Evolutionary conservation across 2,329 filamentous ascomycete species (phyloP).

Genomic region (Trichoderma harzianum): DNA sequence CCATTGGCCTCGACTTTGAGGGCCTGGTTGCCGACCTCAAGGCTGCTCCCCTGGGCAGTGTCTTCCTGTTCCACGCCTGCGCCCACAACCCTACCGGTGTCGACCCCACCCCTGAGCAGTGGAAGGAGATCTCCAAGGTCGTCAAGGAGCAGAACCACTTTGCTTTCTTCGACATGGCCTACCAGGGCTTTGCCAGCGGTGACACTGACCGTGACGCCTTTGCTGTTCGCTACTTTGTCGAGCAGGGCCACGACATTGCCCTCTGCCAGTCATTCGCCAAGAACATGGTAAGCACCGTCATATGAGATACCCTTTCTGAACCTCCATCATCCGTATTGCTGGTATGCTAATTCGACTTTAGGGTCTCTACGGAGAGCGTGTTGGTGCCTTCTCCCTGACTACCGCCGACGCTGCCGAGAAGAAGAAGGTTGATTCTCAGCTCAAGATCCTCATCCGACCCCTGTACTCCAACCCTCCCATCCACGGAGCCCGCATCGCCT

Average conservation of each 20-base stretch:
- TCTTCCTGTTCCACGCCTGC: conserved; percentile 93
- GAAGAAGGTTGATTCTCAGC: conserved; percentile 92
- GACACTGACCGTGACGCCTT: conserved; percentile 91
- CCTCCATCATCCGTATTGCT: fast-evolving
- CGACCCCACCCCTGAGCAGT: conserved; percentile 88
- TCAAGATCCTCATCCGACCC: conserved; percentile 97
- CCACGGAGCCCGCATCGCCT: conserved; percentile 91
- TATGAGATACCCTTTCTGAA: neutral
- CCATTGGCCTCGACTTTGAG: conserved; percentile 95
- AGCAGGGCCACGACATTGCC: conserved; percentile 83
- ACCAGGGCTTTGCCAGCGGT: conserved; percentile 95
- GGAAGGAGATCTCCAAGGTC: conserved; percentile 82
- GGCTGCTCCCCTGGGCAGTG: conserved; percentile 77
- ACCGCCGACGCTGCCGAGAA: conserved; percentile 83
- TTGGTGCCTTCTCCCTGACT: conserved; percentile 93
- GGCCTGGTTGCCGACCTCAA: conserved; percentile 90
- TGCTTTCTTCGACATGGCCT: conserved; percentile 99
- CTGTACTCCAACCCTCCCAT: conserved; percentile 98
- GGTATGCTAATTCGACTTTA: conserved; percentile 31
- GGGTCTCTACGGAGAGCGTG: conserved; percentile 98
- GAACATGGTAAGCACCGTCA: conserved; percentile 75
- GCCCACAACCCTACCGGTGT: conserved; percentile 98
- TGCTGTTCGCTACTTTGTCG: conserved; percentile 87
- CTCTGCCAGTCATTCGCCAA: conserved; percentile 96
- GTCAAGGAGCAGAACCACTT: conserved; percentile 86